phyloP scores from a whole-genome alignment of 2,329 filamentous ascomycete species.

The Neocucurbitaria cava region DNA sequence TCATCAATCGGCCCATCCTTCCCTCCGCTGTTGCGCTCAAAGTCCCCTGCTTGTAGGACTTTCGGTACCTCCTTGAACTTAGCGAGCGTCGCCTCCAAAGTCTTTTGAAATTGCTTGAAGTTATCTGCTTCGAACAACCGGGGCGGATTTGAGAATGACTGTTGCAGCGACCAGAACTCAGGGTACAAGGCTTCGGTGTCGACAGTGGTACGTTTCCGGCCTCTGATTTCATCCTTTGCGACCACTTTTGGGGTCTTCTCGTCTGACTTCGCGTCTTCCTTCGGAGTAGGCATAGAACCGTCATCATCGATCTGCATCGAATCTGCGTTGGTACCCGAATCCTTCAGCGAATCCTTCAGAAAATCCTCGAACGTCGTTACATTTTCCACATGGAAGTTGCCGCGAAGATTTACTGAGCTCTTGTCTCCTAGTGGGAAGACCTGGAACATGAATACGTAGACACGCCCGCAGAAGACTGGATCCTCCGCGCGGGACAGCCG shows the following conservation, averaged over 20 bases:
- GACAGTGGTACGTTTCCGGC: slow-evolving; percentile 57
- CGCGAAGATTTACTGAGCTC: slow-evolving; percentile 94
- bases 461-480: slow-evolving; percentile 93
- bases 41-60: slow-evolving; percentile 71
- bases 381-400: slow-evolving; percentile 96
- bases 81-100: slow-evolving; percentile 68
- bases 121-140: slow-evolving; percentile 75
- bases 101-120: slow-evolving; percentile 70
- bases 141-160: slow-evolving; percentile 89
- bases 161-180: slow-evolving; percentile 91
- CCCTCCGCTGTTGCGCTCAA: slow-evolving; percentile 67
- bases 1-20: slow-evolving; percentile 69
- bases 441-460: slow-evolving; percentile 99
- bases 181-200: slow-evolving; percentile 81
- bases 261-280: slow-evolving; percentile 48
- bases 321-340: slow-evolving; percentile 51
- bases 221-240: slow-evolving; percentile 54
- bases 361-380: slow-evolving; percentile 80
- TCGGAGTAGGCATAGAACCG: slow-evolving; percentile 28
- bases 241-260: slow-evolving; percentile 46
- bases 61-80: slow-evolving; percentile 76
- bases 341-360: slow-evolving; percentile 45
- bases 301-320: slow-evolving; percentile 73
- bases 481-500: slow-evolving; percentile 95
- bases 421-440: slow-evolving; percentile 96